Evolutionary conservation across 345 rosid genomes (phyloP).

Genomic region (Sonneratia caseolaris): DNA sequence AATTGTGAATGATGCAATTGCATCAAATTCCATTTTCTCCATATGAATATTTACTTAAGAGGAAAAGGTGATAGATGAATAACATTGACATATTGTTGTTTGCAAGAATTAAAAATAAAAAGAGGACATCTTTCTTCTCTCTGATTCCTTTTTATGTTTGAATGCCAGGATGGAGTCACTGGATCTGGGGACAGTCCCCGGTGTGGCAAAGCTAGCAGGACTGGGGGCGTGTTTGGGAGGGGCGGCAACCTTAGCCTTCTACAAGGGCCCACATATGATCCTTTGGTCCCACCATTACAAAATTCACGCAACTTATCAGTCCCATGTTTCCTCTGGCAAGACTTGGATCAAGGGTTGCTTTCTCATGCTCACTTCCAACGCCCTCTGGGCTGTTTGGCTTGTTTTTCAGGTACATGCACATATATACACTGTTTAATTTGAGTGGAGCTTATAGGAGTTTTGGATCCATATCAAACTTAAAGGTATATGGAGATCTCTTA

Average conservation of each 20-base stretch:
- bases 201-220: slow-evolving; percentile 61
- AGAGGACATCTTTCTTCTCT: too few relatives aligned
- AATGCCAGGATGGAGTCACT: slow-evolving; percentile 48
- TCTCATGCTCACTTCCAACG: slow-evolving; percentile 66
- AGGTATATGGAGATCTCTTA: too few relatives aligned
- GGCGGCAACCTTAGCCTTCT: slow-evolving; percentile 51
- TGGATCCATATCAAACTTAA: too few relatives aligned
- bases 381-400: slow-evolving; percentile 73
- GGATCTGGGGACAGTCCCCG: slow-evolving; percentile 42
- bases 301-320: slow-evolving; percentile 7
- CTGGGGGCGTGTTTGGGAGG: slow-evolving; percentile 57
- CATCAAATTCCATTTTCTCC: too few relatives aligned
- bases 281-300: slow-evolving; percentile 27
- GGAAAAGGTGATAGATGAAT: too few relatives aligned
- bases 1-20: too few relatives aligned
- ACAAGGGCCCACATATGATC: slow-evolving; percentile 56
- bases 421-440: too few relatives aligned
- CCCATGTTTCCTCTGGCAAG: slow-evolving; percentile 30
- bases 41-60: too few relatives aligned
- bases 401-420: slow-evolving; percentile 62
- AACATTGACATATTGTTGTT: too few relatives aligned
- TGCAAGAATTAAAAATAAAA: too few relatives aligned
- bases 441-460: too few relatives aligned
- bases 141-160: too few relatives aligned
- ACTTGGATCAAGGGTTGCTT: slow-evolving; percentile 81